Evolutionary conservation across 2,329 filamentous ascomycete genomes (phyloP), one percentile per base, ranked within the genome.

Genomic region (Xylaria arbuscula): DNA sequence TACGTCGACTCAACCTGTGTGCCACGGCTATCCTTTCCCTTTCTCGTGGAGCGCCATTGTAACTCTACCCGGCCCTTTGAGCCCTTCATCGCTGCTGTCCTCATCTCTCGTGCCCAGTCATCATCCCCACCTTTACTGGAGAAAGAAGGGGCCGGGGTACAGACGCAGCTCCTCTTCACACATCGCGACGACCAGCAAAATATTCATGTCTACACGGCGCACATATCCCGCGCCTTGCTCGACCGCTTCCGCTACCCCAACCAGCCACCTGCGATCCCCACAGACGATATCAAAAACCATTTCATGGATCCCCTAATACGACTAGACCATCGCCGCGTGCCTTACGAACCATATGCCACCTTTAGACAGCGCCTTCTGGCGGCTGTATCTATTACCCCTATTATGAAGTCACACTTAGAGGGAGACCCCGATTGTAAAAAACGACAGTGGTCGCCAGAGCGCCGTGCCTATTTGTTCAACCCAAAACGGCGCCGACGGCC

Each of bases 141-240:
- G 6, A 36, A 51, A n/a, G n/a, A n/a, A n/a, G n/a, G n/a, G n/a
- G n/a, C n/a, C n/a, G n/a, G n/a, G n/a, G n/a, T n/a, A n/a, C 42
- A 64, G 62, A 58, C 62, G 2, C 62, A 17, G 6, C 62, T 64
- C 13, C 45, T 64, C 2, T 64, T 64, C n/a, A 58, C 62, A 19
- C 62, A 51, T 7, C 42, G 55, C 53, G 45, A 58, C 5, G 54
- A 58, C 9, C 8, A 8, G 5, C n/a, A 65, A 11, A 24, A 55
- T 56, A 60, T 65, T 5, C 48, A 65, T 24, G 57, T 65, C 10
- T 60, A 65, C 19, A 65, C 63, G 15, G 63, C 63, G 22, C 55
- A 15, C 7, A 15, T 60, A 28, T 60, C 56, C 13, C 56, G n/a
- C 2, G 2, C 17, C 50, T 40, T 65, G 40, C 63, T 65, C 38